Base-by-base conservation (phyloP, 2,329 filamentous ascomycete species). In the Pestalotiopsis sp. region DNA sequence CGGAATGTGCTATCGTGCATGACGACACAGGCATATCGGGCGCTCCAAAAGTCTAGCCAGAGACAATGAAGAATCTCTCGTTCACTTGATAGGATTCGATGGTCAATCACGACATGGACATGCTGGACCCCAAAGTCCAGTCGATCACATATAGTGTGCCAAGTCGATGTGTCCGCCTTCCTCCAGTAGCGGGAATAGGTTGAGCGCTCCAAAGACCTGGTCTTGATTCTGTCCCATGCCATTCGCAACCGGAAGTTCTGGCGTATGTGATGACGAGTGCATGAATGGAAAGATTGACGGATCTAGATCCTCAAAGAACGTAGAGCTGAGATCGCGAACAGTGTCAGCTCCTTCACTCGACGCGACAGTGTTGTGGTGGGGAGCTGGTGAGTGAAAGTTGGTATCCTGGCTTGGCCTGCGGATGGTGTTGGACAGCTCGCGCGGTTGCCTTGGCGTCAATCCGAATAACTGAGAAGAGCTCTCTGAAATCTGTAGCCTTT, bases 381-480 rank as follows among this genome's bases (percentile, higher is more conserved):
- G 27, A 31, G 31, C 27, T 23, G 64, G 64, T 17, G 64, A 39
- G 11, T 66, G 52, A 17, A 59, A 66, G 38, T 23, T 62, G 31
- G 52, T 67, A 20, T 57, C 59, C 14, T 67, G 66, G 14, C 31
- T 60, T 27, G 20, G 64, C 11, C 36, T 52, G 13, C 36, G 20
- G 3, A 39, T 39, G 20, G 23, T 27, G n/a, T 63, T 62, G 14
- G 39, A 39, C 23, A 39, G 12, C 56, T 67, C 66, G 38, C 23
- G 58, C 4, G 69, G 52, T 2, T 76, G 73, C 4, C 75, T 77
- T 0, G 83, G 83, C 5, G 87, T 78, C 0, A 88, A 75, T 0
- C 86, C 86, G 57, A 88, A 88, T 0, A 88, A 72, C 70, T 85
- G 84, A 12, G 84, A 84, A 0, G 85, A 87, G 72, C 79, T 86